phyloP scores from a whole-genome alignment of 1,139 yeast genomes.

The Kodamaea alishanica region DNA sequence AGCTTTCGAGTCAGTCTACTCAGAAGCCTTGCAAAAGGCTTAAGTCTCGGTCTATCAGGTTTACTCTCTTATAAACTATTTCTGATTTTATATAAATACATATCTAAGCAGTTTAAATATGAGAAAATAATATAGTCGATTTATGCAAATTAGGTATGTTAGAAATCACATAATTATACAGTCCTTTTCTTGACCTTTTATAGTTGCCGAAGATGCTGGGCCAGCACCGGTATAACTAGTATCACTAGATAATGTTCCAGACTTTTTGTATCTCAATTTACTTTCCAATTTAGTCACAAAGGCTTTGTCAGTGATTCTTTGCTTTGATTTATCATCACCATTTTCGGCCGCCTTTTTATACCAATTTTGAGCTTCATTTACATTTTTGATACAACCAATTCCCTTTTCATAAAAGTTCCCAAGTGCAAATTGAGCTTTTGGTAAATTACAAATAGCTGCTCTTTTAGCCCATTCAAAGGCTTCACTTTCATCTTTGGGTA shows the following conservation, averaged over 20 bases:
- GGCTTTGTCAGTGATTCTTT: slow-evolving; percentile 34
- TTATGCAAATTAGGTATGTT: neutral
- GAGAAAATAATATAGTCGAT: no score
- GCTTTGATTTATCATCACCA: slow-evolving; percentile 65
- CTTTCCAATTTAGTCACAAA: slow-evolving; percentile 30
- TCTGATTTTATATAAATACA: no score
- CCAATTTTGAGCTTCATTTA: slow-evolving; percentile 66
- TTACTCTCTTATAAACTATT: no score
- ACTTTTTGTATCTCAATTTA: slow-evolving; percentile 24
- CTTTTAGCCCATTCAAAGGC: slow-evolving; percentile 93
- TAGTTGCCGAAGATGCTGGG: slow-evolving; percentile 7
- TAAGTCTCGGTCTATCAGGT: no score
- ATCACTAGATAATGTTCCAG: neutral
- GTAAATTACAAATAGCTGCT: slow-evolving; percentile 70
- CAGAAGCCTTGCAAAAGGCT: neutral
- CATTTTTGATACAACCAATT: slow-evolving; percentile 69
- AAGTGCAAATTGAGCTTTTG: slow-evolving; percentile 84
- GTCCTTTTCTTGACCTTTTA: slow-evolving; percentile 39
- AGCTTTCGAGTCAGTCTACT: slow-evolving; percentile 14
- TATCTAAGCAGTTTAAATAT: no score
- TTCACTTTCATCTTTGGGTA: slow-evolving; percentile 75
- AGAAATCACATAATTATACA: slow-evolving; percentile 35
- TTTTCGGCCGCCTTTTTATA: slow-evolving; percentile 68
- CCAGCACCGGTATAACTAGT: slow-evolving; percentile 2
- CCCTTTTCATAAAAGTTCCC: slow-evolving; percentile 87